Evolutionary conservation across 2,329 filamentous ascomycete species (phyloP).

Genomic region (Hypoxylon sp.): DNA sequence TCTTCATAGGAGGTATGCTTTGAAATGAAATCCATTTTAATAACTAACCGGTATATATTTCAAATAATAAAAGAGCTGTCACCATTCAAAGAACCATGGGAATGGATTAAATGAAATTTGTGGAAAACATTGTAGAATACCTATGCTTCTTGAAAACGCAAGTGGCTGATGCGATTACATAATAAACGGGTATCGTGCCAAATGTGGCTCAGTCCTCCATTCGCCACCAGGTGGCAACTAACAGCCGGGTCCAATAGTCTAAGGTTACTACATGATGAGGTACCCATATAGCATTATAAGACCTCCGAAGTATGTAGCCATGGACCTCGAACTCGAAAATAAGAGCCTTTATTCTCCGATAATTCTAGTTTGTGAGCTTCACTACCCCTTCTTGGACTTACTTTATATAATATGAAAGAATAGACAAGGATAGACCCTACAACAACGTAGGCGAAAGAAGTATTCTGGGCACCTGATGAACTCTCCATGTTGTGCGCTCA

Average conservation of each 20-base stretch:
- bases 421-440: not conserved
- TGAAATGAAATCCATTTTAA: not conserved
- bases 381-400: not conserved
- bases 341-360: not conserved
- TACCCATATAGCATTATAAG: not conserved
- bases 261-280: too few species aligned
- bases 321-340: not conserved
- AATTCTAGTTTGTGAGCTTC: not conserved
- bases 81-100: too few species aligned
- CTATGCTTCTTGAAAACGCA: not conserved
- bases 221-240: not conserved
- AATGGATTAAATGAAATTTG: too few species aligned
- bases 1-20: not conserved
- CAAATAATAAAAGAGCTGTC: too few species aligned
- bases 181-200: not conserved
- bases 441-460: not conserved
- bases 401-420: not conserved
- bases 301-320: not conserved
- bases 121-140: not conserved
- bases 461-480: not conserved
- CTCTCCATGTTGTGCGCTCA: conserved; percentile 8
- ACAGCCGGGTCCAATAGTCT: not conserved
- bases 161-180: not conserved
- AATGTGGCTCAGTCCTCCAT: not conserved
- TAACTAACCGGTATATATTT: not conserved